phyloP scores from a whole-genome alignment of 768 basidiomycete species.

The Suillus occidentalis region DNA sequence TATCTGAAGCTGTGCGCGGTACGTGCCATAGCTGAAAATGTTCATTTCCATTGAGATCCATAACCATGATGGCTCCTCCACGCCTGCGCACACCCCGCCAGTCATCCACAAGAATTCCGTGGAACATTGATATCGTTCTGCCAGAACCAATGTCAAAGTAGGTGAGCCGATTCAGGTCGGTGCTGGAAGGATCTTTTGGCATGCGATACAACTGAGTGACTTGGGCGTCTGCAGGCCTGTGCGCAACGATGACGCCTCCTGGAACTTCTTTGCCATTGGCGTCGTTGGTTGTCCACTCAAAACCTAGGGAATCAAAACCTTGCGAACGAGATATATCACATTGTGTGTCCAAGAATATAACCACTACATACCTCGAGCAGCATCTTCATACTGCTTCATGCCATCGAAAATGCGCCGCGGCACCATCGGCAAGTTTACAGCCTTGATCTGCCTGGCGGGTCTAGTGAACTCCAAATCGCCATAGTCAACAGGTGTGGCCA shows the following conservation, averaged over 20 bases:
- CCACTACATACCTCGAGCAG: conserved; percentile 29
- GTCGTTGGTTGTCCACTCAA: conserved; percentile 23
- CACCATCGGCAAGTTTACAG: conserved; percentile 34
- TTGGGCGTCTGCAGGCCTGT: conserved; percentile 41
- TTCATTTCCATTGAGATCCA: conserved; percentile 43
- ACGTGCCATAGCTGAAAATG: conserved; percentile 42
- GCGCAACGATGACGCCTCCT: conserved; percentile 34
- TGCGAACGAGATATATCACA: neutral
- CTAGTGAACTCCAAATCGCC: conserved; percentile 34
- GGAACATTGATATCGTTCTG: conserved; percentile 33
- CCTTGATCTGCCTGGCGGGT: conserved; percentile 40
- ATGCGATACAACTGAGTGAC: conserved; percentile 39
- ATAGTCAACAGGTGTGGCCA: conserved; percentile 29
- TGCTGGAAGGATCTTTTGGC: conserved; percentile 24
- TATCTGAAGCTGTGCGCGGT: neutral
- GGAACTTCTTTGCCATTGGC: conserved; percentile 10
- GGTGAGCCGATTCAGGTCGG: conserved; percentile 36
- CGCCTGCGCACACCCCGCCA: conserved; percentile 39
- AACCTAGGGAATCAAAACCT: conserved; percentile 31
- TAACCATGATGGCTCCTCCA: conserved; percentile 38
- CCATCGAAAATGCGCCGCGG: conserved; percentile 34
- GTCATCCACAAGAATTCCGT: conserved; percentile 38
- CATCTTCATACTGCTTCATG: conserved; percentile 40
- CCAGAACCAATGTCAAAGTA: conserved; percentile 41
- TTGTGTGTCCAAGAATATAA: neutral